Conservation (phyloP, 192 early-diverging fungal genomes). For the Dimargaris verticillata region DNA sequence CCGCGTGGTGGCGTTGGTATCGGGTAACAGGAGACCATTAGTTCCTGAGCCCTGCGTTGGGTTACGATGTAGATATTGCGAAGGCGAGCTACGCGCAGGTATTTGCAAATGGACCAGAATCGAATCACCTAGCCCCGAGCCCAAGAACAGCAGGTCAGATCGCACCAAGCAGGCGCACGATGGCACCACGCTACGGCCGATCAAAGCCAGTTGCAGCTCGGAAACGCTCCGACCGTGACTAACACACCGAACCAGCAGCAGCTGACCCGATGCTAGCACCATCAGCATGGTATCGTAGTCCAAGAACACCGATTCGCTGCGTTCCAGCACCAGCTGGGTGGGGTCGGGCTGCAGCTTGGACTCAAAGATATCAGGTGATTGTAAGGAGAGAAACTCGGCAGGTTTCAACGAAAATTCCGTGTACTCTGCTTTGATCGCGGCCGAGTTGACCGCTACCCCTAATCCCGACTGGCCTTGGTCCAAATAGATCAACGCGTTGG, state of each 20-base stretch:
- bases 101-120: slow-evolving; percentile 48
- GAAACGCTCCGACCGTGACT: slow-evolving; percentile 68
- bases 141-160: slow-evolving; percentile 50
- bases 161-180: slow-evolving; percentile 32
- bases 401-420: neutral
- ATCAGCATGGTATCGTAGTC: slow-evolving; percentile 55
- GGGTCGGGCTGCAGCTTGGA: neutral
- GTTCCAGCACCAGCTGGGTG: slow-evolving; percentile 44
- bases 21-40: neutral
- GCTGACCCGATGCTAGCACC: slow-evolving; percentile 51
- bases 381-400: neutral
- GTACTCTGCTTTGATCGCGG: slow-evolving; percentile 4
- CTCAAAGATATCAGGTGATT: neutral
- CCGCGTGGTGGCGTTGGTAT: neutral
- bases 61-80: neutral
- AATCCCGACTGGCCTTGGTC: slow-evolving; percentile 70
- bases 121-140: slow-evolving; percentile 45
- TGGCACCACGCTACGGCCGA: slow-evolving; percentile 29
- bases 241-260: slow-evolving; percentile 52
- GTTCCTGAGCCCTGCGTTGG: neutral
- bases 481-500: slow-evolving; percentile 71
- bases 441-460: slow-evolving; percentile 46
- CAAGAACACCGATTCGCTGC: slow-evolving; percentile 41
- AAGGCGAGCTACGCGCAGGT: neutral
- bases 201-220: slow-evolving; percentile 37